Base-by-base conservation (phyloP, 495 filamentous ascomycete species). In the Lasiosphaeriaceae sp. region DNA sequence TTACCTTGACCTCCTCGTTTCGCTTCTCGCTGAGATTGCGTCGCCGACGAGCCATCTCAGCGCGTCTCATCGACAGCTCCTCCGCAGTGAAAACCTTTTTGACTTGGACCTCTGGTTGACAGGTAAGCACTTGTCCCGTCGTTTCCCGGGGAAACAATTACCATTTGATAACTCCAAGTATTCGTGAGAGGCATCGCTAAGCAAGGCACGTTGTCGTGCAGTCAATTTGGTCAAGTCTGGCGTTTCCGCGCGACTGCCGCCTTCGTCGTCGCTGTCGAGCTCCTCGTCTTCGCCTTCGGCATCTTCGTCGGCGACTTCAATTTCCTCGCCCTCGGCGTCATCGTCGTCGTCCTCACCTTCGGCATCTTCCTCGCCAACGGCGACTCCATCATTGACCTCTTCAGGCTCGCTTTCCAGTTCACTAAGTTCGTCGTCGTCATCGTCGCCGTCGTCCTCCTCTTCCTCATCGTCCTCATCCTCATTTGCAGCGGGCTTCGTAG, bases 1-100 rank as follows among this genome's bases (percentile, higher is more conserved):
- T 45, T 76, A 91, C 92, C 85, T 98, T 98, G 76, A 97, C 95
- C 76, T 98, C 95, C 67, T 98, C 95, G 55, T 96, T 94, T 23
- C 94, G 88, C 79, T 97, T 96, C 68, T 97, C 94, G 60, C 89
- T 94, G n/a, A 98, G 81, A 62, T 97, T 97, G 70, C 96, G 95
- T 50, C 94, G 78, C 31, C 94, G 86, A 17, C 94, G 81, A 23
- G 94, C 94, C 94, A 98, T 98, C 71, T 98, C 94, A 7, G 90
- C 88, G 43, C 94, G 83, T 17, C 96, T 86, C 89, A 97, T 96
- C 34, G 90, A 90, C 55, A 95, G 85, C 66, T 98, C 95, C 66
- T 97, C 94, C 0, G 90, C 92, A 1, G 93, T 96, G 41, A 97
- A 77, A 64, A 87, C 83, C 66, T 96, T 96, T 74, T 97, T 97